Conservation (phyloP, 495 filamentous ascomycete species). For the Neurospora africana region DNA sequence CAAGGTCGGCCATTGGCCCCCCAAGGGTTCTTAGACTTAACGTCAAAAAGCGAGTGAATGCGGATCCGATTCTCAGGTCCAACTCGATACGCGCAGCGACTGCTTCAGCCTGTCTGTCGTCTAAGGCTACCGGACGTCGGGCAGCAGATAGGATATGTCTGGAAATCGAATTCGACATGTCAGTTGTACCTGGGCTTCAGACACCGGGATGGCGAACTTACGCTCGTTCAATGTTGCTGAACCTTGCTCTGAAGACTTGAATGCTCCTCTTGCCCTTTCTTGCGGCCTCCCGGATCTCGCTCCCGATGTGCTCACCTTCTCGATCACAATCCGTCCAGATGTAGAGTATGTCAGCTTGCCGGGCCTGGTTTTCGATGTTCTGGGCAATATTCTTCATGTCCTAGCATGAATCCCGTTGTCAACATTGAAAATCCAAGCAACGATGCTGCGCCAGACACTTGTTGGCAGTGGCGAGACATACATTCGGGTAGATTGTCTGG, state of each 20-base stretch:
- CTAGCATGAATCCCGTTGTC: slow-evolving; percentile 25
- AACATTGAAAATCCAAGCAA: neutral
- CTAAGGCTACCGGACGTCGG: slow-evolving; percentile 60
- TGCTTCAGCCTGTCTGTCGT: slow-evolving; percentile 78
- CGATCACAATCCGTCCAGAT: slow-evolving; percentile 99
- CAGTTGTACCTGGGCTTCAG: neutral
- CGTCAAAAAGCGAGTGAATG: slow-evolving; percentile 85
- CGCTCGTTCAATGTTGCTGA: slow-evolving; percentile 94
- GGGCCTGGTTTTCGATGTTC: slow-evolving; percentile 75
- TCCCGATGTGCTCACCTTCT: slow-evolving; percentile 92
- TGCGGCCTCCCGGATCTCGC: slow-evolving; percentile 82
- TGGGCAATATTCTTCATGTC: slow-evolving; percentile 70
- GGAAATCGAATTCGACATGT: slow-evolving; percentile 8
- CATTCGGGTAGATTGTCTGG: slow-evolving; percentile 50
- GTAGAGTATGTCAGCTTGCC: slow-evolving; percentile 57
- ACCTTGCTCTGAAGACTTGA: slow-evolving; percentile 73
- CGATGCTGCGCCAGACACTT: neutral
- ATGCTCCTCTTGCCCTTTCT: slow-evolving; percentile 59
- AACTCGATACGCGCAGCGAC: slow-evolving; percentile 86
- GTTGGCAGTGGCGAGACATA: slow-evolving; percentile 24
- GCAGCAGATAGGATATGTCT: slow-evolving; percentile 83
- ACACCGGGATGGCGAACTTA: slow-evolving; percentile 30
- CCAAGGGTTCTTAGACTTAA: slow-evolving; percentile 59
- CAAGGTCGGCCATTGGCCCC: slow-evolving; percentile 44
- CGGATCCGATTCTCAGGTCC: slow-evolving; percentile 81